Evolutionary conservation across 225 moss, liverwort and hornwort species (phyloP).

Genomic region (Anthoceros angustus): DNA sequence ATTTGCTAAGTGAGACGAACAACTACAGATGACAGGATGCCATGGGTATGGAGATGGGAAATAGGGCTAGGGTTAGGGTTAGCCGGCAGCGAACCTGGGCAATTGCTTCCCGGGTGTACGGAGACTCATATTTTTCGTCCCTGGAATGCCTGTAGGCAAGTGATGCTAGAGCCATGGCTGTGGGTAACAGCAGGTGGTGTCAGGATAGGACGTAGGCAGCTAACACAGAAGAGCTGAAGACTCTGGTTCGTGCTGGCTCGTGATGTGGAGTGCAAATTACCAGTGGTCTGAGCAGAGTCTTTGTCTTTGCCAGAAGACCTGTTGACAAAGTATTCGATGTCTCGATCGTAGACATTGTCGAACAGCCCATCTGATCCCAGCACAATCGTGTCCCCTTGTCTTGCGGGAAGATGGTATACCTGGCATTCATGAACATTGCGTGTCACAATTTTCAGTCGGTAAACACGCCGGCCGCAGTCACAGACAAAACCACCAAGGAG

Average conservation of each 20-base stretch:
- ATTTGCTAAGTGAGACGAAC: too few species aligned
- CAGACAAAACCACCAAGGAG: background rate
- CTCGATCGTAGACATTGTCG: constrained; percentile 75
- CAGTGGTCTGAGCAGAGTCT: constrained; percentile 44
- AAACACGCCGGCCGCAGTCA: background rate
- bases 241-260: background rate
- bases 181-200: constrained; percentile 11
- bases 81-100: constrained; percentile 27
- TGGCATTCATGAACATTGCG: constrained; percentile 18
- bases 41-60: background rate
- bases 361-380: constrained; percentile 99
- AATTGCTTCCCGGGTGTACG: constrained; percentile 66
- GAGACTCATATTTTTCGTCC: constrained; percentile 61
- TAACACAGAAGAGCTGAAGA: background rate
- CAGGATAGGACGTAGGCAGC: background rate
- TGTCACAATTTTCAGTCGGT: background rate
- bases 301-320: constrained; percentile 38
- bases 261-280: constrained; percentile 19
- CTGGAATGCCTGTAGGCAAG: constrained; percentile 62
- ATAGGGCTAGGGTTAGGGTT: background rate
- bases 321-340: constrained; percentile 53
- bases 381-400: constrained; percentile 76
- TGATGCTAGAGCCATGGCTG: constrained; percentile 68
- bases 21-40: background rate
- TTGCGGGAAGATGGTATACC: constrained; percentile 55